Base-by-base conservation (phyloP, 2,329 filamentous ascomycete species). In the Knufia petricola region DNA sequence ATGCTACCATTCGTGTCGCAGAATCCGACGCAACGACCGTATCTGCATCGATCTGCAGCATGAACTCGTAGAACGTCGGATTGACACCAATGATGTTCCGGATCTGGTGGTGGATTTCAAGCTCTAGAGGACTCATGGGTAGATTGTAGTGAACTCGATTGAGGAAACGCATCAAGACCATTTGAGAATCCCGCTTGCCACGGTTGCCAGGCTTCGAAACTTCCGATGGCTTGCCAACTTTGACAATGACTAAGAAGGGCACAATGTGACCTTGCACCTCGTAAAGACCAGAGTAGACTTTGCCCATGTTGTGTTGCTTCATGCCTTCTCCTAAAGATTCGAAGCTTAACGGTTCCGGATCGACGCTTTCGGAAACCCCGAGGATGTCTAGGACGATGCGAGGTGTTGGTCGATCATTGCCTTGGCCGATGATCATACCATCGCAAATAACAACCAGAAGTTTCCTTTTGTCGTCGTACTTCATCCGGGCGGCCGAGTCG, bases 301-400 rank as follows among this genome's bases (percentile, higher is more conserved):
- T 98, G 67, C 86, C 92, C 90, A 96, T 96, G 68, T 98, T 98
- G 74, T 96, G 92, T 67, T 96, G 92, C 71, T 94, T 95, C 69
- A 85, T 79, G 64, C 92, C 92, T 68, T 96, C 90, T 51, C 92
- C 92, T 30, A 98, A 78, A 63, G 87, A 90, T 65, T 98, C 90
- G 60, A 98, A 98, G 74, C 88, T 95, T 50, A 98, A 75, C 2
- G 92, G 87, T 64, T 96, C 90, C 0, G 94, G 92, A 61, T 98
- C 90, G 13, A 95, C 85, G 1, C 84, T 86, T 59, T 95, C 89
- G 1, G 88, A 85, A 24, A 98, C 92, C 55, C 92, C 92, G 4
- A 98, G 76, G 72, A 98, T 98, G 61, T 98, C 92, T 48, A 98
- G 76, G 20, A 98, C 89, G 57, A 98, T 98, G 53, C 89, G 82